Base-by-base conservation (phyloP, 2,329 filamentous ascomycete species). In the Magnaporthiopsis incrustans region DNA sequence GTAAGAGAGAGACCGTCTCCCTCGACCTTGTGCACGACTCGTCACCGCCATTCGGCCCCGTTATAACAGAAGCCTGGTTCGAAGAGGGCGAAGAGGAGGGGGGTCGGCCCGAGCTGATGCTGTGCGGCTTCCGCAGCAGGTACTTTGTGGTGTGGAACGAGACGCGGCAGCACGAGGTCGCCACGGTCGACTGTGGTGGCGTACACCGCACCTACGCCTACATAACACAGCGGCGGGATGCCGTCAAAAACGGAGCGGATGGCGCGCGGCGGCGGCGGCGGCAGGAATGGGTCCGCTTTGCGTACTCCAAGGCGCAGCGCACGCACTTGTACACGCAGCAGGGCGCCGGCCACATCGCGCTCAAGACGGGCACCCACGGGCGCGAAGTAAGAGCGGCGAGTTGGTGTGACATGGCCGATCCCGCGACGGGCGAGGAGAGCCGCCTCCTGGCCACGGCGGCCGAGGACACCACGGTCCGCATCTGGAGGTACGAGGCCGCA, bases 101-200 rank as follows among this genome's bases (percentile, higher is more conserved):
- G 10, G 60, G 4, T 12, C 33, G 62, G 11, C 62, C 65, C 5
- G 81, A 90, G 60, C 77, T 97, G 1, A 78, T 92, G 33, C 77
- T 96, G 15, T 90, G 88, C 72, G 94, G 94, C 3, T 98, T 97
- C 76, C 86, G 85, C 64, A 87, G 89, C 72, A 91, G 87, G 67
- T 80, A 86, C 60, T 96, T 98, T 71, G 79, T 96, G 15, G 82
- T 94, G 12, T 95, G 91, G 85, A 91, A 97, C 72, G 87, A 90
- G 71, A 87, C 85, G 0, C 79, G 78, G 1, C 86, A 91, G 65
- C 82, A 85, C 64, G 89, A 94, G 70, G 74, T 94, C 22, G 84
- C 89, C 64, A 82, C 80, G 0, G 81, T 96, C 35, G 87, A 92
- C 61, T 97, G 94, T 71, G 94, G 93, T 64, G 94, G 94, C 44